These are phyloP conservation scores for Trametes sanguinea DNA, from an alignment of 768 basidiomycete genomes.

Conservation along the genomic window DNA sequence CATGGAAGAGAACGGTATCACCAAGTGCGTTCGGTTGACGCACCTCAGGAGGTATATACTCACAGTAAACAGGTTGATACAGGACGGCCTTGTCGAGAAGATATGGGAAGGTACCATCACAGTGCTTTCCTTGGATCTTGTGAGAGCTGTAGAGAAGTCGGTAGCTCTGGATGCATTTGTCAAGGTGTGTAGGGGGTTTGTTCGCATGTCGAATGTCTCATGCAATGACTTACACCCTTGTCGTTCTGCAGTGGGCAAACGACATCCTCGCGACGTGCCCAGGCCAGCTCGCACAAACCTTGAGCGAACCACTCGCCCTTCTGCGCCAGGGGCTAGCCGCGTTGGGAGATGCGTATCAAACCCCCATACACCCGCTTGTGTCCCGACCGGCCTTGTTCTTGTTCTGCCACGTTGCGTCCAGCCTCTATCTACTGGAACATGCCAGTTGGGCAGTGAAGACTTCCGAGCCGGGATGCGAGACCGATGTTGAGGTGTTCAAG, in stretches of 20 bases:
- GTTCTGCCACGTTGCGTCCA: constrained; percentile 55
- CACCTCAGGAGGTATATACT: neutral
- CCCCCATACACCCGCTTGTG: constrained; percentile 48
- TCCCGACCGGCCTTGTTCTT: constrained; percentile 61
- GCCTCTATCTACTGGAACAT: constrained; percentile 66
- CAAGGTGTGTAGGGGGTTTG: constrained; percentile 41
- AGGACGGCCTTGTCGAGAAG: constrained; percentile 74
- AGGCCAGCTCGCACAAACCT: constrained; percentile 29
- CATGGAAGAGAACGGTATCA: constrained; percentile 81
- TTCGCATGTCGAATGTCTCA: neutral
- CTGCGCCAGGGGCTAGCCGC: constrained; percentile 44
- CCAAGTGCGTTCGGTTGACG: constrained; percentile 38
- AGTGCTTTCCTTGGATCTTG: constrained; percentile 68
- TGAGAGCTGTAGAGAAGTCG: constrained; percentile 53
- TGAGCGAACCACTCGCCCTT: constrained; percentile 27
- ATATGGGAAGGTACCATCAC: constrained; percentile 82
- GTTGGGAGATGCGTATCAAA: constrained; percentile 43
- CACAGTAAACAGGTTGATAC: constrained; percentile 46
- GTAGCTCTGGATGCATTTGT: constrained; percentile 48
- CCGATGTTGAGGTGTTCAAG: constrained; percentile 54
- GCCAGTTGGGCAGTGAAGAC: constrained; percentile 55
- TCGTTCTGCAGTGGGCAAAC: constrained; percentile 51
- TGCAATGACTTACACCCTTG: no score
- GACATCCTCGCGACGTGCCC: constrained; percentile 47
- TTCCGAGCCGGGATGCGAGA: constrained; percentile 31